Percentiles rank a stretch among this genome's conserved stretches.
These are phyloP conservation scores for Rubus idaeus DNA, from an alignment of 306 rosid species.

Conservation along the genomic window DNA sequence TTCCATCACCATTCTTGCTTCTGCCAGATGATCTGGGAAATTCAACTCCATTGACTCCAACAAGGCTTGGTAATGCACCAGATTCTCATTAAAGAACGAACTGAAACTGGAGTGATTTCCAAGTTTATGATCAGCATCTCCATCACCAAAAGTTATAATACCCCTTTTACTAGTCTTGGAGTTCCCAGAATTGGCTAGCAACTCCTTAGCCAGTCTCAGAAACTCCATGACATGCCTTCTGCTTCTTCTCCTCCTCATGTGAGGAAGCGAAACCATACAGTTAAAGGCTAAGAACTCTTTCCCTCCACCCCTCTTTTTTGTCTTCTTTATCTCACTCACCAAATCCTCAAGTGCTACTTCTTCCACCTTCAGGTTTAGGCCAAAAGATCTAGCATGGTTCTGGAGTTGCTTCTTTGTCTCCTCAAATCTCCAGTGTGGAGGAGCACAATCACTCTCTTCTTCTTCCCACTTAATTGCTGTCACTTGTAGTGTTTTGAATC, in stretches of 20 bases:
- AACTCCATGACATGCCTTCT: conserved; percentile 43
- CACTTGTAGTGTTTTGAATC: conserved; percentile 39
- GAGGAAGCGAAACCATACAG: conserved; percentile 49
- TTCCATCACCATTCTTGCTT: conserved; percentile 58
- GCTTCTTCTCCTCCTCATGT: conserved; percentile 44
- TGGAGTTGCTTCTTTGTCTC: conserved; percentile 40
- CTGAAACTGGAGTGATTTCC: conserved; percentile 39
- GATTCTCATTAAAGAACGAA: conserved; percentile 47
- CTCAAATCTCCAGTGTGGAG: conserved; percentile 38
- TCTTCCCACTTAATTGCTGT: conserved; percentile 48
- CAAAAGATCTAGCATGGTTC: conserved; percentile 43
- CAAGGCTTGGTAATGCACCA: conserved; percentile 52
- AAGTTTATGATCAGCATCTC: conserved; percentile 37
- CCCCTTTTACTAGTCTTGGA: conserved; percentile 26
- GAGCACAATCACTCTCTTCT: conserved; percentile 19
- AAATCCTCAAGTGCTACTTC: conserved; percentile 45
- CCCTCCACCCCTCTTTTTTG: conserved; percentile 37
- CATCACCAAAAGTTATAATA: conserved; percentile 53
- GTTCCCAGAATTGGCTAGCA: conserved; percentile 27
- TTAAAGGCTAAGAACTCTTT: conserved; percentile 54
- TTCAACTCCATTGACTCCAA: conserved; percentile 49
- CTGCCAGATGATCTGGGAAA: conserved; percentile 38
- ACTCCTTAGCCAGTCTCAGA: conserved; percentile 46
- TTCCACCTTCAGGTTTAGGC: conserved; percentile 50
- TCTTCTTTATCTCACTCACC: conserved; percentile 41